Base-by-base conservation (phyloP, 2,329 filamentous ascomycete species). In the Plectosphaerella sp. region DNA sequence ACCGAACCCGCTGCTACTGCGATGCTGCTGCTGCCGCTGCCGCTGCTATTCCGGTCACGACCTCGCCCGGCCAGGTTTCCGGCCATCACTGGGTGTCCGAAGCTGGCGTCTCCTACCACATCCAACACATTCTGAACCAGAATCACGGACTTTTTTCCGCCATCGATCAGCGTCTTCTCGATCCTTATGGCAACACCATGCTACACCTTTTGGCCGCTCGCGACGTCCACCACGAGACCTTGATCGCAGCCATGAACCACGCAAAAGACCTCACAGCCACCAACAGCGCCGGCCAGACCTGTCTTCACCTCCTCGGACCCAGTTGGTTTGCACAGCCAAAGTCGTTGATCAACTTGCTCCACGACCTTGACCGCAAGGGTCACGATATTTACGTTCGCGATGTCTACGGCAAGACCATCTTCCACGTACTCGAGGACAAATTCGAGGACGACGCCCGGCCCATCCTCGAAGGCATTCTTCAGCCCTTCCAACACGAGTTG, bases 391-490 rank as follows among this genome's bases (percentile, higher is more conserved):
- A 66, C 18, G 59, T 62, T 2, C 63, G 64, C 14, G 80, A 83
- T 55, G 61, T 70, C 37, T 82, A 79, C 55, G 79, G 79, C 1
- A 76, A 80, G 39, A 80, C 70, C 5, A 70, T 78, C 45, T 78
- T 80, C 28, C 80, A 83, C 57, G 62, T 72, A 4, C 62, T 62
- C 65, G 4, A 58, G 54, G n/a, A 48, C 1, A 47, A 63, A 15
- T 51, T 72, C 28, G 56, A 58, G 22, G 61, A 63, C 43, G 51
- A 52, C 3, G 62, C 62, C 45, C 62, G 61, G 14, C 41, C 41
- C 11, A 12, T 18, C 18, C 65, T 65, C 24, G 62, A 65, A 3
- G 58, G 61, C n/a, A 54, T 75, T 3, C 59, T 75, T 11, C 64
- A 64, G 7, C 55, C 61, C 2, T 72, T 71, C 48, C 60, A 71